Percentiles rank a stretch among this genome's conserved stretches.
phyloP scores from a whole-genome alignment of 805 yeast genomes.

The Barnettozyma sucrosica region DNA sequence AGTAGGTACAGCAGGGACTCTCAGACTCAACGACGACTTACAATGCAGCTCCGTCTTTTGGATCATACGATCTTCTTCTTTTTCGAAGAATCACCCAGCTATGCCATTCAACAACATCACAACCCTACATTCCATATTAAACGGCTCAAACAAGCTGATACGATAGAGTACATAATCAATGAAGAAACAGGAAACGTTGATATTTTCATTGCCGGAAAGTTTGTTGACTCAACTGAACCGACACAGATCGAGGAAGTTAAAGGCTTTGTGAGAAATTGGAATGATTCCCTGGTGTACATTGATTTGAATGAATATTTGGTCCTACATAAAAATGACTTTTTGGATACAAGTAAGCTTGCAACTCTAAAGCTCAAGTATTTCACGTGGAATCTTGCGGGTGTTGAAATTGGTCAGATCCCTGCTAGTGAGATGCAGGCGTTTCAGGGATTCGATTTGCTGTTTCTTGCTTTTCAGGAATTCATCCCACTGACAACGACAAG shows the following conservation, averaged over 20 bases:
- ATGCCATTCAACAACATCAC: conserved; percentile 1
- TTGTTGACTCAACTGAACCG: conserved; percentile 1
- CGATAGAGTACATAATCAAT: conserved; percentile 5
- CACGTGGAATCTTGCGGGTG: conserved; percentile 37
- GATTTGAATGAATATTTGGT: conserved; percentile 15
- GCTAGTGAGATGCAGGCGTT: conserved; percentile 11
- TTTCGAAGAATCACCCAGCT: conserved; percentile 7
- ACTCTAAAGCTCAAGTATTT: conserved; percentile 25
- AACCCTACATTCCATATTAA: conserved; percentile 4
- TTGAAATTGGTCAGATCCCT: conserved; percentile 16
- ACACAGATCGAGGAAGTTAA: not conserved
- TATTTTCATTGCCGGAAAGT: conserved; percentile 1
- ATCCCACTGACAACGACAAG: conserved; percentile 39
- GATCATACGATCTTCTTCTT: conserved; percentile 5
- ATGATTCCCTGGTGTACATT: conserved; percentile 5
- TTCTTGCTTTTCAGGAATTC: conserved; percentile 46
- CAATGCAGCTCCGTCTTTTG: conserved; percentile 6
- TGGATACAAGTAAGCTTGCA: conserved; percentile 12
- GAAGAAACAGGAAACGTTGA: conserved; percentile 6
- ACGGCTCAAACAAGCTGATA: conserved; percentile 1
- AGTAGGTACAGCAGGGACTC: not conserved
- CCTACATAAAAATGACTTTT: conserved; percentile 13
- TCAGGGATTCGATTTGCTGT: conserved; percentile 30
- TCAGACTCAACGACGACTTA: not conserved
- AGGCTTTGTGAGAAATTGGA: conserved; percentile 8